Evolutionary conservation across 495 filamentous ascomycete species (phyloP), one percentile per base, ranked within the genome.

Genomic region (Pyrenula aspistea): DNA sequence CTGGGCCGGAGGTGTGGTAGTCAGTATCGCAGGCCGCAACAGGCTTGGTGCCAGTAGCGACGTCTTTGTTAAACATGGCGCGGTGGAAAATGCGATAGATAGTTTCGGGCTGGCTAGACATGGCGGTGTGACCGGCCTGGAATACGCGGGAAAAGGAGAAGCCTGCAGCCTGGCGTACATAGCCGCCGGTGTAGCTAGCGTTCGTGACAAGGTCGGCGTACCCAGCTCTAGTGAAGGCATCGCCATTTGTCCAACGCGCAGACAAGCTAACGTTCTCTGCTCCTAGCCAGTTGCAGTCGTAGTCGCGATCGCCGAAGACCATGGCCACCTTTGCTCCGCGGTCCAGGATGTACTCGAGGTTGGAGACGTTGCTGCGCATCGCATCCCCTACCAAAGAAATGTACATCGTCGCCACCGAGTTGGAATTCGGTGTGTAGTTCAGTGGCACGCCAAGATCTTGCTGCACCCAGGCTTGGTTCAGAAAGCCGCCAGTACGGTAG

Each of bases 31-130:
- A 42, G 8, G 31, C 31, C 4, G 31, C 31, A 15, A 42, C 31
- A 42, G 31, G 15, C 31, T 42, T 24, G 20, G 21, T 55, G 12
- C 69, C 68, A 1, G 66, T 69, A 10, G 69, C 66, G 47, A 69
- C 60, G 51, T 71, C 66, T 22, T 59, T 59, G 52, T 63, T 52
- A 23, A 63, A 55, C 58, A 70, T 56, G n/a, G 64, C 65, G 12
- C 69, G 66, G 25, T 60, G 59, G 57, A 71, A 69, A 55, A 71
- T 67, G 54, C 63, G 31, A 23, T 61, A 70, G 1, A 59, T 58
- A 0, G 64, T 63, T 47, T 70, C 64, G 11, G 66, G 68, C 53
- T 70, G 68, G 51, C 4, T 8, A 15, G 31, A 4, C 31, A 42
- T 42, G 31, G 31, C 31, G 15, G 31, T 15, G 15, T 42, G 31